Conservation (phyloP, 768 basidiomycete species). For the Megacollybia marginata region DNA sequence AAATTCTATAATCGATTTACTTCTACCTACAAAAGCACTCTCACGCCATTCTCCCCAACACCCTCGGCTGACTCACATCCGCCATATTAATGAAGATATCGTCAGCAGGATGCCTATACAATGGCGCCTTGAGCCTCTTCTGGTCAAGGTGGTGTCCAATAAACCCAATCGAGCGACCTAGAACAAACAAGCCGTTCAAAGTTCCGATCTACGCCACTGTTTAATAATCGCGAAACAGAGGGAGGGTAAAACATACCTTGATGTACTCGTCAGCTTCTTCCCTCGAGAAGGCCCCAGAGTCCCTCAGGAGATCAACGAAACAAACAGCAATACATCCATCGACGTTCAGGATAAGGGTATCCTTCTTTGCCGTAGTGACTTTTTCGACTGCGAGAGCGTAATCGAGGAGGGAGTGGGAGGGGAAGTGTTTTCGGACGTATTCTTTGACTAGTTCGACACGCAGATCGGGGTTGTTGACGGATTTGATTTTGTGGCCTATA, state of each 20-base stretch:
- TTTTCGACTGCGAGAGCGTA: slow-evolving; percentile 96
- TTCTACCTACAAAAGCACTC: no score
- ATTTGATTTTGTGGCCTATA: slow-evolving; percentile 99
- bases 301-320: slow-evolving; percentile 91
- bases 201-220: slow-evolving; percentile 57
- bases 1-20: no score
- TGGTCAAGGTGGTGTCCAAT: slow-evolving; percentile 96
- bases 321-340: slow-evolving; percentile 86
- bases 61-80: slow-evolving; percentile 74
- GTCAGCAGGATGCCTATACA: slow-evolving; percentile 93
- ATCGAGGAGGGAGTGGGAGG: slow-evolving; percentile 85
- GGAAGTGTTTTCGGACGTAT: slow-evolving; percentile 94
- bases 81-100: slow-evolving; percentile 96
- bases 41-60: slow-evolving; percentile 57
- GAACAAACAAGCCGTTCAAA: slow-evolving; percentile 94
- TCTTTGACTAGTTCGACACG: slow-evolving; percentile 93
- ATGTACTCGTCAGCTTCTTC: slow-evolving; percentile 98
- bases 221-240: neutral
- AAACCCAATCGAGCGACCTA: slow-evolving; percentile 96
- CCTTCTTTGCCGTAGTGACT: slow-evolving; percentile 97
- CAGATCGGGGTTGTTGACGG: slow-evolving; percentile 90
- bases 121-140: slow-evolving; percentile 85
- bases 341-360: slow-evolving; percentile 38
- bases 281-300: slow-evolving; percentile 88
- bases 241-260: slow-evolving; percentile 37